Conservation (phyloP, 768 basidiomycete species). For the Amanita jacksonii region DNA sequence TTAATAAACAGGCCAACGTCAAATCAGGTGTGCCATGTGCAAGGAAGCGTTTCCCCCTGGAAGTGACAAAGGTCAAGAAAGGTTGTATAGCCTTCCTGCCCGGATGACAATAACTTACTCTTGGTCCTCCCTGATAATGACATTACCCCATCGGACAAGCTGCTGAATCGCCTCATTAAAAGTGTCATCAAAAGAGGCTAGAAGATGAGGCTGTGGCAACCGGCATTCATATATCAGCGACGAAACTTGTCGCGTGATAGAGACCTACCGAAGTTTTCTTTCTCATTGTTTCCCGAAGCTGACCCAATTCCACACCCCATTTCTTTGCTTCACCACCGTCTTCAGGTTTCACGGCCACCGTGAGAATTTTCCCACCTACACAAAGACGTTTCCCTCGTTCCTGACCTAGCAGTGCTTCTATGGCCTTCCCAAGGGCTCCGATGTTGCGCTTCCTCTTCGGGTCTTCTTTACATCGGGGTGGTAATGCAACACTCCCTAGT, state of each 20-base stretch:
- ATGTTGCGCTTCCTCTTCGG: constrained; percentile 66
- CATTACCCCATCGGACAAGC: constrained; percentile 62
- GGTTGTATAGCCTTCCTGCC: background rate
- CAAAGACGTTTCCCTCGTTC: constrained; percentile 62
- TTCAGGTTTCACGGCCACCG: constrained; percentile 26
- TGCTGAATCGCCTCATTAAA: constrained; percentile 77
- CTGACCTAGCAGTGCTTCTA: constrained; percentile 54
- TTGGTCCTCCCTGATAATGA: constrained; percentile 55
- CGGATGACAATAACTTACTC: constrained; percentile 35
- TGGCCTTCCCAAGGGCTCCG: constrained; percentile 61
- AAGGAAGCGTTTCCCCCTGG: constrained; percentile 63
- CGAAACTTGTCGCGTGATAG: background rate
- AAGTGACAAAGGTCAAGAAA: constrained; percentile 1
- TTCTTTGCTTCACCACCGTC: constrained; percentile 64
- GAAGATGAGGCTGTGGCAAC: constrained; percentile 40
- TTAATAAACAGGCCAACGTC: constrained; percentile 55
- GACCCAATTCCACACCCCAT: constrained; percentile 63
- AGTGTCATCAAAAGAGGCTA: constrained; percentile 55
- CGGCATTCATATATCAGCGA: constrained; percentile 10
- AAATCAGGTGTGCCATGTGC: constrained; percentile 65
- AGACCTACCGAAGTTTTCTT: constrained; percentile 43
- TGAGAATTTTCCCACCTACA: constrained; percentile 31
- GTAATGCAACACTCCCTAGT: constrained; percentile 67
- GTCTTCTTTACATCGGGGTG: constrained; percentile 71
- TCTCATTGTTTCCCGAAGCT: constrained; percentile 47